These are phyloP conservation scores for Ceratocystis diversiconidia DNA, from an alignment of 2,329 filamentous ascomycete species.

Conservation along the genomic window DNA sequence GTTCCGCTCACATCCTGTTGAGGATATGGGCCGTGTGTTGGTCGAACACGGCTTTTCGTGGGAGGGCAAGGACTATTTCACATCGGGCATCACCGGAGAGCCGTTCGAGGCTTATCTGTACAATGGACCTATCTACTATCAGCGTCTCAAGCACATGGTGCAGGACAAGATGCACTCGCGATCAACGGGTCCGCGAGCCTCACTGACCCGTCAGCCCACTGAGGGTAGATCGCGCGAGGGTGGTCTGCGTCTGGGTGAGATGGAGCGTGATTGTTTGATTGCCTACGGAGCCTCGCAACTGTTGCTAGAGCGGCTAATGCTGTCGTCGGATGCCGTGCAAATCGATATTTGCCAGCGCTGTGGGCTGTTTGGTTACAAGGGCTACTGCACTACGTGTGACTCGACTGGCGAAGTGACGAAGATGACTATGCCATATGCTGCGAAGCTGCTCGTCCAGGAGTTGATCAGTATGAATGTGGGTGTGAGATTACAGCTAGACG, in stretches of 20 bases:
- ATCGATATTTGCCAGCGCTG: conserved; percentile 92
- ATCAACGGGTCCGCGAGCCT: conserved; percentile 75
- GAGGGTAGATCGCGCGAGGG: conserved; percentile 89
- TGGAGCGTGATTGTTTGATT: conserved; percentile 97
- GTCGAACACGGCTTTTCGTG: conserved; percentile 86
- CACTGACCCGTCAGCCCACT: conserved; percentile 87
- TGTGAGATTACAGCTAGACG: conserved; percentile 74
- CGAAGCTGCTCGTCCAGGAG: conserved; percentile 91
- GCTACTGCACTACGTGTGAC: conserved; percentile 88
- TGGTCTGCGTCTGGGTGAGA: conserved; percentile 86
- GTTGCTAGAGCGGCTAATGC: conserved; percentile 84
- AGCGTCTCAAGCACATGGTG: conserved; percentile 99
- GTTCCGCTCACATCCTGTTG: conserved; percentile 69
- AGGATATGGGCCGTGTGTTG: conserved; percentile 77
- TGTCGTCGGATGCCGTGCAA: conserved; percentile 76
- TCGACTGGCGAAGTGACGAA: conserved; percentile 70
- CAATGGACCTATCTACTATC: conserved; percentile 97
- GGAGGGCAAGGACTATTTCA: conserved; percentile 94
- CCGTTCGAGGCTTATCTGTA: conserved; percentile 91
- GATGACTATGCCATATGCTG: conserved; percentile 96
- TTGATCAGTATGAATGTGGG: conserved; percentile 98
- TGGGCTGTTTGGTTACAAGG: conserved; percentile 87
- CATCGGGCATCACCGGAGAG: conserved; percentile 88
- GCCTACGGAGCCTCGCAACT: conserved; percentile 92
- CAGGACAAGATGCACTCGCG: conserved; percentile 99